These are phyloP conservation scores for Mucor mucedo DNA, from an alignment of 371 early-diverging fungal species.

Conservation along the genomic window DNA sequence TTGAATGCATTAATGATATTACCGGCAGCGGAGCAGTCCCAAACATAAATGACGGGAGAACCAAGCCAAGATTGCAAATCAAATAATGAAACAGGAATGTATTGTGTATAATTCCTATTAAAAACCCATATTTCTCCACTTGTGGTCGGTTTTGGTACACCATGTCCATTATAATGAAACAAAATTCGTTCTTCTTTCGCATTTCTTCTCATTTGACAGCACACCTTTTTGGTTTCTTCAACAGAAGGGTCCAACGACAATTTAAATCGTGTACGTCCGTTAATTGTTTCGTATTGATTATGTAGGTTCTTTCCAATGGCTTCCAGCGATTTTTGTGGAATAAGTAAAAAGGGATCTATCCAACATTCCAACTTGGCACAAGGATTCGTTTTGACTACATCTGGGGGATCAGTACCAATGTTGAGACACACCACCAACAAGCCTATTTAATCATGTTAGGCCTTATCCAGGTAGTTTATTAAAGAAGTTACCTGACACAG, in stretches of 20 bases:
- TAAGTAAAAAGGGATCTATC: constrained; percentile 88
- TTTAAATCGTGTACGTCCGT: constrained; percentile 88
- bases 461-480: background rate
- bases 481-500: constrained; percentile 46
- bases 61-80: constrained; percentile 95
- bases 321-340: constrained; percentile 84
- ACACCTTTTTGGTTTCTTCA: constrained; percentile 91
- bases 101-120: constrained; percentile 96
- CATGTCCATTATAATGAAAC: constrained; percentile 98
- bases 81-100: constrained; percentile 91
- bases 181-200: constrained; percentile 94
- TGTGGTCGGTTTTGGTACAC: constrained; percentile 94
- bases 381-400: constrained; percentile 85
- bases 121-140: constrained; percentile 99
- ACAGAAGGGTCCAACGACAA: constrained; percentile 87
- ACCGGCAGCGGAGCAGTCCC: constrained; percentile 95
- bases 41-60: constrained; percentile 95
- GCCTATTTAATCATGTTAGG: constrained; percentile 33
- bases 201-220: constrained; percentile 78
- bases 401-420: constrained; percentile 97
- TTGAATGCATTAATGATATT: constrained; percentile 90
- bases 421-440: constrained; percentile 90
- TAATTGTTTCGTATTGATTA: constrained; percentile 91
- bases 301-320: constrained; percentile 90
- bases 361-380: constrained; percentile 94